A percentile compares a stretch with the other conserved stretches of the same genome.
These are phyloP conservation scores for Aspergillus cejpii DNA, from an alignment of 2,329 filamentous ascomycete genomes.

Conservation along the genomic window DNA sequence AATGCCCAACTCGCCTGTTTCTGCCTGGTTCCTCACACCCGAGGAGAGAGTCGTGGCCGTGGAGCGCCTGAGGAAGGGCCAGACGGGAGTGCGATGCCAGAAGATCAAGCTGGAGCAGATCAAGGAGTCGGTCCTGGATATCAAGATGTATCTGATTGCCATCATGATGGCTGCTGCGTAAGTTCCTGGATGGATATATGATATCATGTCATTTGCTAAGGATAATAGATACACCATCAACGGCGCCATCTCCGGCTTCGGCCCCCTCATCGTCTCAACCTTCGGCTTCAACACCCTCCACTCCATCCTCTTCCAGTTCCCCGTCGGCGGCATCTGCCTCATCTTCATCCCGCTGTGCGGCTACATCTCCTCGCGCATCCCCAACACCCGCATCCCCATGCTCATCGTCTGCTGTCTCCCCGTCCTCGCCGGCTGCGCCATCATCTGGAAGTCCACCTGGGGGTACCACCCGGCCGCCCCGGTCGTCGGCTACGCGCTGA, in stretches of 20 bases:
- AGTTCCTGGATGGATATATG: too few species aligned
- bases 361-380: slow-evolving; percentile 54
- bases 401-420: slow-evolving; percentile 62
- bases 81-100: slow-evolving; percentile 58
- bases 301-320: slow-evolving; percentile 68
- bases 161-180: slow-evolving; percentile 62
- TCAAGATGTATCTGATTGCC: slow-evolving; percentile 58
- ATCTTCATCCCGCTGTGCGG: slow-evolving; percentile 61
- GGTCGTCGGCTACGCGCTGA: slow-evolving; percentile 64
- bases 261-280: slow-evolving; percentile 63
- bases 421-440: slow-evolving; percentile 65
- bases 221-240: slow-evolving; percentile 62
- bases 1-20: slow-evolving; percentile 59
- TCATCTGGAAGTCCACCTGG: slow-evolving; percentile 67
- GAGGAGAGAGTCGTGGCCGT: slow-evolving; percentile 60
- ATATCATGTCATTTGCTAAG: too few species aligned
- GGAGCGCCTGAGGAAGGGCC: slow-evolving; percentile 55
- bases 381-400: slow-evolving; percentile 59
- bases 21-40: slow-evolving; percentile 61
- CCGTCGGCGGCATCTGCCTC: slow-evolving; percentile 62
- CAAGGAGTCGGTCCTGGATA: slow-evolving; percentile 51
- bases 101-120: slow-evolving; percentile 56
- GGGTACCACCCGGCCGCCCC: slow-evolving; percentile 58
- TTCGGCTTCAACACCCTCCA: slow-evolving; percentile 60
- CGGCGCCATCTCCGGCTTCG: slow-evolving; percentile 64